Base-by-base conservation (phyloP, 306 rosid genomes). In the Sesbania bispinosa region DNA sequence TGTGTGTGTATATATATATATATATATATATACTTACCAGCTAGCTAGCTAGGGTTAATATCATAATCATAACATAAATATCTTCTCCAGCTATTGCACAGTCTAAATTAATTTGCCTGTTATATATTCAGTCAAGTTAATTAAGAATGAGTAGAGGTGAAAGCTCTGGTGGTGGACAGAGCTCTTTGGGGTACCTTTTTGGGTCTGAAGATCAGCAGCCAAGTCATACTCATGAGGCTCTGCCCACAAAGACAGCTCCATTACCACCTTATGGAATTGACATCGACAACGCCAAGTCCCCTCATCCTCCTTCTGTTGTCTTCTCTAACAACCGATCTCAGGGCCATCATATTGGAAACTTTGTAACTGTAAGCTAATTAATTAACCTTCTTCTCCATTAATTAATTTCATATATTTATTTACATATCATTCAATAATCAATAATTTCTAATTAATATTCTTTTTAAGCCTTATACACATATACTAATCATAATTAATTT, bases 181-280 rank as follows among this genome's bases (percentile, higher is more conserved):
- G 96, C 52, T 89, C 92, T 0, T 78, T 89, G 80, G 92, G 92
- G 24, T 89, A 87, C 36, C 89, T 89, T 9, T 89, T 89, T 67
- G 84, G 90, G 1, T 81, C 88, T n/a, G 92, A 85, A 58, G 87
- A 26, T 26, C 29, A 85, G 55, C 32, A 80, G 24, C 81, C 85
- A 45, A 79, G 8, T 38, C 64, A n/a, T n/a, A n/a, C n/a, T n/a
- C n/a, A n/a, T n/a, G n/a, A 81, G 39, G 65, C 92, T 24, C 82
- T 67, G 3, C 80, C 83, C 2, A 3, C 79, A 9, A 77, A 24
- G 15, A 66, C 81, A 6, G 46, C 20, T 23, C 27, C 60, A 58
- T 51, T 58, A n/a, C 90, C 96, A 16, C 96, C 96, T 0, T 88
- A 86, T 26, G 91, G 88, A 53, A 53, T 76, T 70, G 89, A 88